Evolutionary conservation across 2,329 filamentous ascomycete genomes (phyloP).

Genomic region (Monosporascus ibericus): DNA sequence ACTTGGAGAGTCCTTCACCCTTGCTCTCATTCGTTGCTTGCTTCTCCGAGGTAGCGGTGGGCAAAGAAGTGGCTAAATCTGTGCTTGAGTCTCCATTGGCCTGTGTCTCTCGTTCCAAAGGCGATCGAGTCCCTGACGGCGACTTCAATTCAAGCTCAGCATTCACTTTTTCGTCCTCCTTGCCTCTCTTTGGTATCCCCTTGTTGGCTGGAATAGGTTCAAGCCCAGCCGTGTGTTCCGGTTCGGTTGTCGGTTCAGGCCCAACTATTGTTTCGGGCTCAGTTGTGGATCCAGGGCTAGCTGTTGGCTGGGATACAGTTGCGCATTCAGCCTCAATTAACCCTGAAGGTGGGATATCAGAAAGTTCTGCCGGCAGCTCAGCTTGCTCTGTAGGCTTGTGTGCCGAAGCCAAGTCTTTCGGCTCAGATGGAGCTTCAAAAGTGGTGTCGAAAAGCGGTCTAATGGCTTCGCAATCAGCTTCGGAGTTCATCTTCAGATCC

Average conservation of each 20-base stretch:
- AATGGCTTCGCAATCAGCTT: neutral
- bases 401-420: neutral
- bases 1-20: constrained; percentile 16
- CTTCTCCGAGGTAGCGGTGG: constrained; percentile 1
- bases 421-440: neutral
- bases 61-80: neutral
- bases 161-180: constrained; percentile 29
- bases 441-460: neutral
- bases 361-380: neutral
- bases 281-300: constrained; percentile 1
- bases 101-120: constrained; percentile 6
- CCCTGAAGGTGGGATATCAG: neutral
- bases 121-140: constrained; percentile 9
- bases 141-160: constrained; percentile 14
- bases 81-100: neutral
- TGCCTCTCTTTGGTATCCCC: constrained; percentile 31
- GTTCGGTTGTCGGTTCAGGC: constrained; percentile 1
- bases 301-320: constrained; percentile 8
- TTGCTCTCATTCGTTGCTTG: constrained; percentile 6
- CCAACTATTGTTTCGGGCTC: neutral
- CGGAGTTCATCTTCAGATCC: neutral
- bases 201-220: constrained; percentile 7
- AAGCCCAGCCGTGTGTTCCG: neutral
- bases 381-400: neutral
- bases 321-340: neutral